phyloP scores from a whole-genome alignment of 2,329 filamentous ascomycete genomes.

The Hypoxylon sp. region DNA sequence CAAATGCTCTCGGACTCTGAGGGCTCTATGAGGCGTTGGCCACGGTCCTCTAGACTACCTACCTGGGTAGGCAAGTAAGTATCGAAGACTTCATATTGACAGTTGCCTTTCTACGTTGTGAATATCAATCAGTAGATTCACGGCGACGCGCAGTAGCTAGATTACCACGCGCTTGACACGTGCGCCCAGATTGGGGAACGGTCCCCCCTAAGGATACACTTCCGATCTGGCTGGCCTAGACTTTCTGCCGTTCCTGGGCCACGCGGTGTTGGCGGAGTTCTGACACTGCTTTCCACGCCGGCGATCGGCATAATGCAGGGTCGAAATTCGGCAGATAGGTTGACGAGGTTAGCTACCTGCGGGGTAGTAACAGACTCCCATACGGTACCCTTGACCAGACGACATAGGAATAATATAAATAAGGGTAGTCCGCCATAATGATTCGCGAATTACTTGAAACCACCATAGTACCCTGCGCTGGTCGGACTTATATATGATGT shows the following conservation, averaged over 20 bases:
- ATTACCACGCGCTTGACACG: neutral
- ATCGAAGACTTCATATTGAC: too few species aligned
- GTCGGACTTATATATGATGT: conserved; percentile 27
- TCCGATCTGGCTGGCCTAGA: conserved; percentile 9
- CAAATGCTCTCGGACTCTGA: too few species aligned
- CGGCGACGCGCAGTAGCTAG: neutral
- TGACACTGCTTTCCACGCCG: conserved; percentile 18
- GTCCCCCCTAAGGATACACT: neutral
- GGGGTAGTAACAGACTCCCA: conserved; percentile 32
- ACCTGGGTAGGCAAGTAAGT: too few species aligned
- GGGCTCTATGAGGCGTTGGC: too few species aligned
- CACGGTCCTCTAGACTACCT: too few species aligned
- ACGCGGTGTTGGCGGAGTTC: conserved; percentile 7
- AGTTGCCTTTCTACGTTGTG: neutral
- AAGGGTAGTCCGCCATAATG: neutral
- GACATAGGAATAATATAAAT: conserved; percentile 20
- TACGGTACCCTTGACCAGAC: conserved; percentile 18
- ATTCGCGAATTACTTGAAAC: neutral
- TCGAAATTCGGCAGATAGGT: conserved; percentile 41
- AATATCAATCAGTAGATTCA: neutral
- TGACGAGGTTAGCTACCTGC: conserved; percentile 39
- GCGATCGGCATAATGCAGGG: conserved; percentile 39
- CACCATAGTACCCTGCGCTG: neutral
- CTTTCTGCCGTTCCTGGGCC: conserved; percentile 9
- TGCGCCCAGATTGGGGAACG: conserved; percentile 13